Evolutionary conservation across 2,329 filamentous ascomycete genomes (phyloP).

Genomic region (Penicillium digitatum): DNA sequence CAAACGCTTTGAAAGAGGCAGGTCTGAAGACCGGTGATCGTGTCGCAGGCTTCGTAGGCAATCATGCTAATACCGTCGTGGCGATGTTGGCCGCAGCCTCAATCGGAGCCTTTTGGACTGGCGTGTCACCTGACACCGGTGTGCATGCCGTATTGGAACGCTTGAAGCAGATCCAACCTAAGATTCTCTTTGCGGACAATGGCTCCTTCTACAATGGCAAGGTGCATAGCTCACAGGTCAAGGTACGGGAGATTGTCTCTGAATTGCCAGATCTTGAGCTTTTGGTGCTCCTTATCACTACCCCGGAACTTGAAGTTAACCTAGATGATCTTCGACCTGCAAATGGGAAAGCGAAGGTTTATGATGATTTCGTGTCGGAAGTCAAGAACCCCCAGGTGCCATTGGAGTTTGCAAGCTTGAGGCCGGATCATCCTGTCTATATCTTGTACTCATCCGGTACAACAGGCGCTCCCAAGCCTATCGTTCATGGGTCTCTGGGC

Average conservation of each 20-base stretch:
- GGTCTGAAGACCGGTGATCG: slow-evolving; percentile 62
- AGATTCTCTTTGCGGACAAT: slow-evolving; percentile 80
- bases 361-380: slow-evolving; percentile 46
- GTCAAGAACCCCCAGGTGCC: slow-evolving; percentile 37
- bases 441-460: slow-evolving; percentile 93
- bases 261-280: slow-evolving; percentile 63
- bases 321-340: slow-evolving; percentile 32
- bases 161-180: slow-evolving; percentile 77
- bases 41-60: slow-evolving; percentile 74
- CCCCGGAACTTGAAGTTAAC: slow-evolving; percentile 42
- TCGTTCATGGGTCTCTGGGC: slow-evolving; percentile 85
- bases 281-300: slow-evolving; percentile 71
- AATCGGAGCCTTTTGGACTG: slow-evolving; percentile 86
- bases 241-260: slow-evolving; percentile 71
- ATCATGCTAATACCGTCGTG: slow-evolving; percentile 81
- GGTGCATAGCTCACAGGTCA: slow-evolving; percentile 72
- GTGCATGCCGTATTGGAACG: slow-evolving; percentile 87
- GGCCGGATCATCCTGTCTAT: slow-evolving; percentile 83
- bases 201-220: slow-evolving; percentile 89
- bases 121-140: slow-evolving; percentile 86
- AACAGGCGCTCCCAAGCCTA: slow-evolving; percentile 82
- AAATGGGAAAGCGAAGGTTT: slow-evolving; percentile 41
- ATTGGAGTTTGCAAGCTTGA: slow-evolving; percentile 69
- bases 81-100: slow-evolving; percentile 81
- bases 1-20: slow-evolving; percentile 63